Percentiles rank a stretch among this genome's conserved stretches.
Evolutionary conservation across 768 basidiomycete genomes (phyloP).

Genomic region (Coprinellus micaceus): DNA sequence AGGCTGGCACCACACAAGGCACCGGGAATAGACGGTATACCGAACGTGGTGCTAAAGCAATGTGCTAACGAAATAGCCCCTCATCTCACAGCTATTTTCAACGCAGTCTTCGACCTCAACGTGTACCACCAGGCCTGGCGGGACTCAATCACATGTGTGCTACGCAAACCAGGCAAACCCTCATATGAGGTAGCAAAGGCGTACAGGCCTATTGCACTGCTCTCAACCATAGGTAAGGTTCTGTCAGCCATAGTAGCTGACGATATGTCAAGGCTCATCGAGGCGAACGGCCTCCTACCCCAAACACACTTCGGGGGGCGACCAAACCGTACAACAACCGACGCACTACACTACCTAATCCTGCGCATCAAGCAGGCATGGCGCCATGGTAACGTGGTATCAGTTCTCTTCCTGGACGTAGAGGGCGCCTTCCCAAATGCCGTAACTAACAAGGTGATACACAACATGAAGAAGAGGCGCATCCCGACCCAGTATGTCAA

Average conservation of each 20-base stretch:
- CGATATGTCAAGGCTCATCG: slow-evolving; percentile 20
- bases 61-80: slow-evolving; percentile 5
- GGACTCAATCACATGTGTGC: slow-evolving; percentile 21
- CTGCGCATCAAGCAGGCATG: slow-evolving; percentile 34
- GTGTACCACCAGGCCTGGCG: slow-evolving; percentile 12
- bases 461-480: slow-evolving; percentile 25
- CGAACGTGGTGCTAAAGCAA: slow-evolving; percentile 20
- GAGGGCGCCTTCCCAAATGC: slow-evolving; percentile 39
- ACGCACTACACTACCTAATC: slow-evolving; percentile 31
- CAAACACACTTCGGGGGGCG: slow-evolving; percentile 32
- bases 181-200: slow-evolving; percentile 31
- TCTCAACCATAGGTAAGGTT: slow-evolving; percentile 29
- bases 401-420: slow-evolving; percentile 36
- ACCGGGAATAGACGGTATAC: slow-evolving; percentile 23
- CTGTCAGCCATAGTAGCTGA: slow-evolving; percentile 21
- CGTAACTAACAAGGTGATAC: slow-evolving; percentile 22
- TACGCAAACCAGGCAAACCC: slow-evolving; percentile 32
- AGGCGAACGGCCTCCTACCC: slow-evolving; percentile 28
- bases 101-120: slow-evolving; percentile 7
- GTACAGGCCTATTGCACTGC: slow-evolving; percentile 30
- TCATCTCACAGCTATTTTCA: slow-evolving; percentile 16
- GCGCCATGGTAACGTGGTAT: slow-evolving; percentile 26
- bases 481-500: slow-evolving; percentile 14
- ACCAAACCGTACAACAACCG: slow-evolving; percentile 30
- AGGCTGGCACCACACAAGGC: slow-evolving; percentile 31